These are phyloP conservation scores for Microascus cirrosus DNA, from an alignment of 2,329 filamentous ascomycete species.

Conservation along the genomic window DNA sequence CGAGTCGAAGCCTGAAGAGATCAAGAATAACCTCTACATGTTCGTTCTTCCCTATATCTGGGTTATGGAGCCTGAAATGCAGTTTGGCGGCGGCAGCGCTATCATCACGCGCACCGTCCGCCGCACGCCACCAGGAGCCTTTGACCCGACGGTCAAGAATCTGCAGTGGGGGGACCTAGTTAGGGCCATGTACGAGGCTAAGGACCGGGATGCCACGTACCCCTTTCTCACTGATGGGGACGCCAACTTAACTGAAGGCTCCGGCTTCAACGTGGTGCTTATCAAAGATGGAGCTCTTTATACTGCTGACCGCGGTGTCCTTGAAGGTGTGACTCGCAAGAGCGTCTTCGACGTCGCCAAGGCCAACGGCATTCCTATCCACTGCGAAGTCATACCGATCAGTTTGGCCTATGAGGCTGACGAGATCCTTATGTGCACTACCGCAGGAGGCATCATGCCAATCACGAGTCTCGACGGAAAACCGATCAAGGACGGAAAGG, in stretches of 20 bases:
- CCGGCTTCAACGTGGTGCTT: slow-evolving; percentile 35
- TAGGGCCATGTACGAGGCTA: slow-evolving; percentile 31
- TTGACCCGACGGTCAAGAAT: slow-evolving; percentile 41
- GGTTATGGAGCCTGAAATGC: slow-evolving; percentile 34
- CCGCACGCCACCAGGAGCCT: slow-evolving; percentile 28
- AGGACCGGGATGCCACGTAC: slow-evolving; percentile 31
- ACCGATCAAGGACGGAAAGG: slow-evolving; percentile 25
- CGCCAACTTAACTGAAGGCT: slow-evolving; percentile 34
- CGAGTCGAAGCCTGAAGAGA: slow-evolving; percentile 18
- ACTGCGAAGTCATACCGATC: slow-evolving; percentile 27
- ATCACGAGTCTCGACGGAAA: slow-evolving; percentile 33
- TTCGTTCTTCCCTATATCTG: slow-evolving; percentile 36
- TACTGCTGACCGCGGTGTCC: slow-evolving; percentile 33
- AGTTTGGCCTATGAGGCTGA: slow-evolving; percentile 27
- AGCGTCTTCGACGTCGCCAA: slow-evolving; percentile 32
- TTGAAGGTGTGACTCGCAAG: slow-evolving; percentile 35
- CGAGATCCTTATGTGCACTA: slow-evolving; percentile 41
- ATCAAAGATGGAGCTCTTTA: slow-evolving; percentile 31
- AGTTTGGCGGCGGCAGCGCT: slow-evolving; percentile 26
- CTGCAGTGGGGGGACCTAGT: slow-evolving; percentile 37
- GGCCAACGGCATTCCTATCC: slow-evolving; percentile 19
- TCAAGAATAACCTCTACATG: slow-evolving; percentile 32
- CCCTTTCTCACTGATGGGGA: slow-evolving; percentile 40
- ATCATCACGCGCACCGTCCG: slow-evolving; percentile 33
- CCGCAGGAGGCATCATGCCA: slow-evolving; percentile 41